These are phyloP conservation scores for Pseudozyma pruni DNA, from an alignment of 1,284 basidiomycete genomes.

Conservation along the genomic window DNA sequence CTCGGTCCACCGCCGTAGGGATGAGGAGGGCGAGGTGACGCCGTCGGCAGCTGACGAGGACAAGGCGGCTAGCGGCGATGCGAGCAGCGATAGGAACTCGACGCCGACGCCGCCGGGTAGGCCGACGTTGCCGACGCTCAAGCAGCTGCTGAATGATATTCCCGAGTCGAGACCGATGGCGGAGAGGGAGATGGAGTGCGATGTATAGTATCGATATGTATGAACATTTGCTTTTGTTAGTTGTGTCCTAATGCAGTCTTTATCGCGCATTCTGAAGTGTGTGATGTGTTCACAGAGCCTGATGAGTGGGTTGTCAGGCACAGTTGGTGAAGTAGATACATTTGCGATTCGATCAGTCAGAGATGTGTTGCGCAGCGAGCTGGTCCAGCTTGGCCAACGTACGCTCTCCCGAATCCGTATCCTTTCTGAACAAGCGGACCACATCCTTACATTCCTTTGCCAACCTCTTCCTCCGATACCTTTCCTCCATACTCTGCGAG, in stretches of 20 bases:
- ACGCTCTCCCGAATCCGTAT: too few relatives aligned
- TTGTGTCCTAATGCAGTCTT: neutral
- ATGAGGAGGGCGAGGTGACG: slow-evolving; percentile 36
- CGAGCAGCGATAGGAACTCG: slow-evolving; percentile 29
- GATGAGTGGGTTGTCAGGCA: too few relatives aligned
- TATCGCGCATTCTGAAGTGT: too few relatives aligned
- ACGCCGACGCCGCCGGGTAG: slow-evolving; percentile 38
- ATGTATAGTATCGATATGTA: slow-evolving; percentile 14
- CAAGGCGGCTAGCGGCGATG: slow-evolving; percentile 1
- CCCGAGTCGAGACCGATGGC: slow-evolving; percentile 21
- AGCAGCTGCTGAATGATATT: slow-evolving; percentile 47
- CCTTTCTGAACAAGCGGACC: too few relatives aligned
- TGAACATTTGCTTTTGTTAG: neutral
- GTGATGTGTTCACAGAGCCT: too few relatives aligned
- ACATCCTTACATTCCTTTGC: neutral
- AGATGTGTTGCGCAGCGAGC: too few relatives aligned
- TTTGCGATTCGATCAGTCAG: too few relatives aligned
- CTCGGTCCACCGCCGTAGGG: neutral
- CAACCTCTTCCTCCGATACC: neutral
- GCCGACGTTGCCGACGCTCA: slow-evolving; percentile 50
- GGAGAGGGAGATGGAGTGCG: slow-evolving; percentile 44
- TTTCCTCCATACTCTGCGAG: neutral
- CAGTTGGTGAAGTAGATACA: too few relatives aligned
- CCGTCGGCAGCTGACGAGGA: slow-evolving; percentile 6
- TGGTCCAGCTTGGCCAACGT: neutral